phyloP scores from a whole-genome alignment of 768 basidiomycete genomes.

The Tulasnella sp. region DNA sequence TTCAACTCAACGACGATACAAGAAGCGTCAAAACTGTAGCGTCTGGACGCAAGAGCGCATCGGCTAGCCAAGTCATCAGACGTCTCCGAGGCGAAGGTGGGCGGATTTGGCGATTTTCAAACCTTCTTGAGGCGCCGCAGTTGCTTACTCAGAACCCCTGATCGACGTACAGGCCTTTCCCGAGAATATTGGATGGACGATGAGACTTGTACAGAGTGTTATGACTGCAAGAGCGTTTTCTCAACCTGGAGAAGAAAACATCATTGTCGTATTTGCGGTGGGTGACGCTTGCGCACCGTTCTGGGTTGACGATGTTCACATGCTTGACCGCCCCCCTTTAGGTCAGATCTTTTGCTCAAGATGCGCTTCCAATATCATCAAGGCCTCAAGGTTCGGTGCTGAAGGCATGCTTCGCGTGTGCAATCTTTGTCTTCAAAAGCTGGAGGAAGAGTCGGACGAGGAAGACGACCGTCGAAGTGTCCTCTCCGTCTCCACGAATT shows the following conservation, averaged over 20 bases:
- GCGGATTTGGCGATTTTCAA: conserved; percentile 15
- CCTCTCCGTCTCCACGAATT: conserved; percentile 58
- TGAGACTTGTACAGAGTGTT: conserved; percentile 89
- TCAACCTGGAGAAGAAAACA: conserved; percentile 92
- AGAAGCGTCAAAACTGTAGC: conserved; percentile 67
- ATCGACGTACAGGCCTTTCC: conserved; percentile 48
- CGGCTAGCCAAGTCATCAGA: conserved; percentile 85
- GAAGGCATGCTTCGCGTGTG: conserved; percentile 95
- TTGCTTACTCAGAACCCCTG: conserved; percentile 9
- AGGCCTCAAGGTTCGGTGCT: conserved; percentile 83
- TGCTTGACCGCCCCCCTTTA: conserved; percentile 21
- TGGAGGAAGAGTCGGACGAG: conserved; percentile 76
- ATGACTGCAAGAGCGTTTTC: conserved; percentile 90
- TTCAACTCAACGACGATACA: conserved; percentile 84
- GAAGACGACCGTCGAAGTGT: conserved; percentile 81
- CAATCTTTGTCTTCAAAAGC: conserved; percentile 87
- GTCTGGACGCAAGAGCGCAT: conserved; percentile 55
- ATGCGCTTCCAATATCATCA: conserved; percentile 94
- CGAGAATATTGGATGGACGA: conserved; percentile 99
- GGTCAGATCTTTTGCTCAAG: conserved; percentile 97
- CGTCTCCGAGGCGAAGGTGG: conserved; percentile 81
- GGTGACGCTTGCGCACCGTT: conserved; percentile 21
- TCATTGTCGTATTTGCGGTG: conserved; percentile 95
- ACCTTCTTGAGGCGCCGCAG: not conserved
- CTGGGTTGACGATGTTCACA: not conserved